Base-by-base conservation (phyloP, 306 rosid species). In the Acacia melanoxylon region DNA sequence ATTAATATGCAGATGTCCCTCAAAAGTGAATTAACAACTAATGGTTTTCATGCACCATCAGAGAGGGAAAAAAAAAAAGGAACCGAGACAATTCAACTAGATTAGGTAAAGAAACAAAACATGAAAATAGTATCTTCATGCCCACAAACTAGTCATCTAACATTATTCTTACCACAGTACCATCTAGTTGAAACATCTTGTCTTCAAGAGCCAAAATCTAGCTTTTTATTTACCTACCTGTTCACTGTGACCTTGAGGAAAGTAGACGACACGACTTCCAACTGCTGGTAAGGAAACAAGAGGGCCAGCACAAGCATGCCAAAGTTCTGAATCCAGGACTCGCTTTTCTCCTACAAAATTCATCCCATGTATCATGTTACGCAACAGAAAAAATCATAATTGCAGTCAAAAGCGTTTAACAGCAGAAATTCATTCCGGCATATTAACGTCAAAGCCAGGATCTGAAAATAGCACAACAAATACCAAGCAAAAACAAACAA, bases 231-330 rank as follows among this genome's bases (percentile, higher is more conserved):
- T 20, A 75, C 90, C 76, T 45, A 94, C 98, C 97, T 95, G 98
- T 81, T 95, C 98, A 78, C 98, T 95, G 74, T 93, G 98, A 78
- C 98, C 98, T 85, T 95, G 98, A 56, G 98, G 95, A 82, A 95
- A 95, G 79, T 95, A 95, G 44, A 93, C 98, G 17, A 93, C 98
- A 0, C 97, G 97, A 82, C 98, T 91, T 80, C 98, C 98, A 45
- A 90, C 89, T 46, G 89, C 90, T 27, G 98, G 98, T 62, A 95
- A 88, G 52, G 92, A 95, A 83, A 95, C 95, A 74, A 95, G 97
- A 71, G 98, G 98, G 74, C 98, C 98, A 31, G 98, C 98, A 88
- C 98, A 95, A 27, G 98, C 98, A 85, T 93, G 98, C 98, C 98
- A 95, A 68, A 95, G 97, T 88, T 95, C 98, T 49, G 98, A 95